phyloP scores from a whole-genome alignment of 176 grass and related monocot species.

The Carex scoparia region DNA sequence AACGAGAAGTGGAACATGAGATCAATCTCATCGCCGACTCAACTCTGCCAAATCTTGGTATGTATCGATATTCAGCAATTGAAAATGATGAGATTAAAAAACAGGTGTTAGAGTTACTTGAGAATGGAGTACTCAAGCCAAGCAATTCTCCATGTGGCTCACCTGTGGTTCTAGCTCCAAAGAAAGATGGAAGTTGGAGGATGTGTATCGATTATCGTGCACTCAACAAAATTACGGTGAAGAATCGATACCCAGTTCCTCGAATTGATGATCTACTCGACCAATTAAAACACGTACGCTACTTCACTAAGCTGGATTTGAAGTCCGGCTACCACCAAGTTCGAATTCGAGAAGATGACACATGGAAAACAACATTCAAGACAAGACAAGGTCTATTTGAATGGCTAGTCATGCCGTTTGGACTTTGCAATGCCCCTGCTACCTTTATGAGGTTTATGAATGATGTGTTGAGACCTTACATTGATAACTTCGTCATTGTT shows the following conservation, averaged over 20 bases:
- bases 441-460: slow-evolving; percentile 21
- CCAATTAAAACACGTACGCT: neutral
- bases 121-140: slow-evolving; percentile 10
- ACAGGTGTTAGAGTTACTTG: neutral
- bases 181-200: slow-evolving; percentile 17
- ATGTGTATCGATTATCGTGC: slow-evolving; percentile 8
- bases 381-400: slow-evolving; percentile 18
- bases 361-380: slow-evolving; percentile 21
- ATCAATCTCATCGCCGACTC: slow-evolving; percentile 12
- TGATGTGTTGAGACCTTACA: neutral
- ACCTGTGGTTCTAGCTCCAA: neutral
- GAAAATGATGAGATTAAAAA: slow-evolving; percentile 24
- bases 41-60: slow-evolving; percentile 1
- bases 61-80: slow-evolving; percentile 10
- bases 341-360: neutral
- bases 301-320: slow-evolving; percentile 17
- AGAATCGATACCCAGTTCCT: slow-evolving; percentile 5
- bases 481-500: neutral
- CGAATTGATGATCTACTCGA: slow-evolving; percentile 18
- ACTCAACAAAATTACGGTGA: slow-evolving; percentile 8
- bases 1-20: neutral
- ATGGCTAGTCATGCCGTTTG: slow-evolving; percentile 17
- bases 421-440: neutral
- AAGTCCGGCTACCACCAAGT: slow-evolving; percentile 17
- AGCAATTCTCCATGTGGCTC: slow-evolving; percentile 9